Conservation (phyloP, 148 eudicot genomes). For the Rhododendron mucronatum region DNA sequence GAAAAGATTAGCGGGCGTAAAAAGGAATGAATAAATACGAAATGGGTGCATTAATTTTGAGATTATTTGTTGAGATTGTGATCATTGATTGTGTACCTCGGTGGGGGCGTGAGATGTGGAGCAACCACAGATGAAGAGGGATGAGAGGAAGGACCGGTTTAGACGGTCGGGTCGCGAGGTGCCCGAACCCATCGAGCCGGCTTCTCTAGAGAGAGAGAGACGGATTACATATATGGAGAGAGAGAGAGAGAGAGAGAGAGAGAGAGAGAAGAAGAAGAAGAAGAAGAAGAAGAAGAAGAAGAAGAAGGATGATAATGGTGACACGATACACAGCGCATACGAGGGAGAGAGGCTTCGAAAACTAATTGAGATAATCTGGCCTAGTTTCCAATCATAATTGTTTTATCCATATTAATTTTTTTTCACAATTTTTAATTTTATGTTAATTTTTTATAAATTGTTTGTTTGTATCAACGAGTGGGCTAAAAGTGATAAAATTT, state of each 20-base stretch:
- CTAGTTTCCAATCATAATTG: no score
- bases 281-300: no score
- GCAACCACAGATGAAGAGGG: slow-evolving; percentile 51
- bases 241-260: no score
- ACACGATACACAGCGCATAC: neutral
- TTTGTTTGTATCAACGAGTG: no score
- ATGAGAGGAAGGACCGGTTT: slow-evolving; percentile 38
- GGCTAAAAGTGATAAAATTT: no score
- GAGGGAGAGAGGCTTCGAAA: neutral
- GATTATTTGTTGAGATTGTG: neutral
- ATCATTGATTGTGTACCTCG: slow-evolving; percentile 7
- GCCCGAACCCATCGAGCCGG: slow-evolving; percentile 49
- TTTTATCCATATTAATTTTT: no score
- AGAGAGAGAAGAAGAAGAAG: no score
- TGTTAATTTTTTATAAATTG: no score
- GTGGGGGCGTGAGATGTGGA: slow-evolving; percentile 26
- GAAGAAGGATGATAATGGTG: neutral
- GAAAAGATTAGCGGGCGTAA: neutral
- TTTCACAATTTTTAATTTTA: no score
- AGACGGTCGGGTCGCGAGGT: slow-evolving; percentile 29
- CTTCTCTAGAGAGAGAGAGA: neutral
- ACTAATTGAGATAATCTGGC: no score
- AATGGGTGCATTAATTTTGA: neutral
- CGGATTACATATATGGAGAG: no score
- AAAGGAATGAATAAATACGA: neutral